Evolutionary conservation across 306 rosid genomes (phyloP), one percentile per base, ranked within the genome.

Genomic region (Cicer bijugum): DNA sequence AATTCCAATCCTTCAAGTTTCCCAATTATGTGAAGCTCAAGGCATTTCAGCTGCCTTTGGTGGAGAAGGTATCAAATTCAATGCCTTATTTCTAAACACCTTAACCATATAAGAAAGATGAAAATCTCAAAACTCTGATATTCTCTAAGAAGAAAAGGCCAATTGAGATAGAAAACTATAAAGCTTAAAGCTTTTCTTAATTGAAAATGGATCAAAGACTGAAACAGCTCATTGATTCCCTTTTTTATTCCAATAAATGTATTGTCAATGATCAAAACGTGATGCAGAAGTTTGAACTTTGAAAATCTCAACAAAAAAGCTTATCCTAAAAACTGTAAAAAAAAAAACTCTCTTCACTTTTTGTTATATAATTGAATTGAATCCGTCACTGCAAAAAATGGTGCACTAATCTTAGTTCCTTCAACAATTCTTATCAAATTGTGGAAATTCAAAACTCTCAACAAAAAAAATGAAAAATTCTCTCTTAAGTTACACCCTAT

Each of bases 11-110:
- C 74, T 70, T 55, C 82, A 82, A 83, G 86, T 62, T 85, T 76
- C 81, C 66, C 62, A 74, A 19, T 33, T 73, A 81, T 78, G 85
- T 80, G 82, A 80, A 76, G 57, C 79, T 78, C 81, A 87, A 64
- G 87, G 48, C 8, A 72, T 71, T 68, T 65, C 71, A 74, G 71
- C 86, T 59, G 87, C 83, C 82, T 85, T 81, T 60, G 82, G 85
- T 83, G 90, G 97, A 60, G 69, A 91, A 91, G 88, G 90, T 75
- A 91, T 93, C 90, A 69, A 65, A 77, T 82, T 60, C 84, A 65
- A 77, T 82, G 64, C 84, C 84, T 64, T 85, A 81, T 64, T 71
- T 73, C 72, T 38, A 65, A 58, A 44, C 57, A 73, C 77, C 79
- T 80, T 52, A 61, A 70, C 76, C 61, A 61, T 77, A 67, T 72